Percentiles rank a stretch among this genome's conserved stretches.
Evolutionary conservation across 495 filamentous ascomycete species (phyloP).

Genomic region (Xylaria grammica): DNA sequence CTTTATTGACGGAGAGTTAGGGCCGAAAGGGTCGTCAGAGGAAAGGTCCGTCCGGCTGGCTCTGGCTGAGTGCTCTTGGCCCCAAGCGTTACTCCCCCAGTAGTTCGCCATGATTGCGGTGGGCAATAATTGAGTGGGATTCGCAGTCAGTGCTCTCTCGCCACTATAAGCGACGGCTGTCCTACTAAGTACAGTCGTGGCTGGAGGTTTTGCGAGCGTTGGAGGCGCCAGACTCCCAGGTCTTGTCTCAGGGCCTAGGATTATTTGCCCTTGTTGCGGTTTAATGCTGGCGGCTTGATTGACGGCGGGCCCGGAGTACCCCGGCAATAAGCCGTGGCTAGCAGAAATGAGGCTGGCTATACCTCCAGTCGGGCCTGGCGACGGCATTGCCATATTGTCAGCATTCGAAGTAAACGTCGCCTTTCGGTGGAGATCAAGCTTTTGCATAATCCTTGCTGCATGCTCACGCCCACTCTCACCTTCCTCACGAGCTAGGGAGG

Average conservation of each 20-base stretch:
- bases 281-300: conserved; percentile 34
- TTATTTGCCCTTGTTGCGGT: conserved; percentile 27
- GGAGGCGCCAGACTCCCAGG: conserved; percentile 75
- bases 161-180: conserved; percentile 81
- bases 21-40: conserved; percentile 55
- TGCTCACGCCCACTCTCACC: conserved; percentile 74
- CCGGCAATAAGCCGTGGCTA: conserved; percentile 77
- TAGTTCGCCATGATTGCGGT: conserved; percentile 88
- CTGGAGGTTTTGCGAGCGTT: conserved; percentile 84
- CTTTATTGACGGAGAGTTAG: conserved; percentile 41
- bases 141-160: conserved; percentile 70
- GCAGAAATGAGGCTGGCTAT: conserved; percentile 88
- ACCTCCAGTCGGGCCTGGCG: conserved; percentile 59
- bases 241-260: conserved; percentile 38
- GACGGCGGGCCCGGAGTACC: conserved; percentile 43
- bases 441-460: conserved; percentile 86
- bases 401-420: conserved; percentile 57
- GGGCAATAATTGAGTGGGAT: conserved; percentile 72
- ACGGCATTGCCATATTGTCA: conserved; percentile 44
- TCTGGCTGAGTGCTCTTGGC: conserved; percentile 68
- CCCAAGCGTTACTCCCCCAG: conserved; percentile 88
- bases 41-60: conserved; percentile 40
- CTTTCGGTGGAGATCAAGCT: conserved; percentile 87
- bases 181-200: conserved; percentile 86
- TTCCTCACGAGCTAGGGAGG: conserved; percentile 57